These are phyloP conservation scores for Podospora bellae-mahoneyi DNA, from an alignment of 495 filamentous ascomycete species.

Conservation along the genomic window DNA sequence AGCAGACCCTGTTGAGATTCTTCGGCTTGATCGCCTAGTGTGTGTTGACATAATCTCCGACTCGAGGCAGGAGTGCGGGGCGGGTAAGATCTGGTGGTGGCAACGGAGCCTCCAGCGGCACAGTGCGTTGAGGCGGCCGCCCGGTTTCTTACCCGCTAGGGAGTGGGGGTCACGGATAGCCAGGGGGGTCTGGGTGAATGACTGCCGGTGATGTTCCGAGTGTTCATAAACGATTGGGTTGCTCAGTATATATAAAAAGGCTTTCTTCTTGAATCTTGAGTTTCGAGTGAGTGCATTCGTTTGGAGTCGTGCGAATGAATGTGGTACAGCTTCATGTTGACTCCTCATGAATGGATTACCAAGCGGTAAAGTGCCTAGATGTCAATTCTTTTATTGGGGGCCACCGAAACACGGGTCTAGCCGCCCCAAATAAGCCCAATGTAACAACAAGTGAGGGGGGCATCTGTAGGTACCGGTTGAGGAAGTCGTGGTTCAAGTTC, in stretches of 20 bases:
- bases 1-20: constrained; percentile 37
- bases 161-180: not conserved
- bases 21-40: constrained; percentile 39
- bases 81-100: not conserved
- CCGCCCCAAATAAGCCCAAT: not conserved
- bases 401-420: not conserved
- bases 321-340: too few relatives aligned
- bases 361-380: too few relatives aligned
- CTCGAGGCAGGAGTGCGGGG: not conserved
- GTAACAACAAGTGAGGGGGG: not conserved
- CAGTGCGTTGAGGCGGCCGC: not conserved
- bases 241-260: not conserved
- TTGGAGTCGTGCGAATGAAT: too few relatives aligned
- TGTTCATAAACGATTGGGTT: not conserved
- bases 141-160: not conserved
- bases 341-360: too few relatives aligned
- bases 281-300: not conserved
- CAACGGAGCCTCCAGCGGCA: not conserved
- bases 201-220: not conserved
- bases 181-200: not conserved
- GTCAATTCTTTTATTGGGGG: not conserved
- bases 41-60: not conserved
- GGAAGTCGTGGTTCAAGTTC: not conserved
- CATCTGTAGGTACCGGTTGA: not conserved
- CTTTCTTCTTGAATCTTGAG: not conserved